A percentile compares a stretch with the other conserved stretches of the same genome.
These are phyloP conservation scores for Epichloe aotearoae DNA, from an alignment of 2,329 filamentous ascomycete genomes.

Conservation along the genomic window DNA sequence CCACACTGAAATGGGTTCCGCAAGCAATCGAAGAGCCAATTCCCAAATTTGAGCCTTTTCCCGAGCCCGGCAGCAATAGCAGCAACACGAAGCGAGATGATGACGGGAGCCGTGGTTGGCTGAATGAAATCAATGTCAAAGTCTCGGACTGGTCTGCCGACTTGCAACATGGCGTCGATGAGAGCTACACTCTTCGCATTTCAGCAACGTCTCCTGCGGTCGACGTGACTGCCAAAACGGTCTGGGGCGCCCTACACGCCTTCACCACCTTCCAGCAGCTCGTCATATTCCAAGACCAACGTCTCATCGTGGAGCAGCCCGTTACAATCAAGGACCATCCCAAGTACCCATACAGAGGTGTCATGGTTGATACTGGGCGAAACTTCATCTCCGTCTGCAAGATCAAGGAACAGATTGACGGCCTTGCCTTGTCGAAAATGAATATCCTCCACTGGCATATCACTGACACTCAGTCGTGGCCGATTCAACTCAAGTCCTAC, in stretches of 20 bases:
- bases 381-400: slow-evolving; percentile 39
- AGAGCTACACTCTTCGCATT: slow-evolving; percentile 39
- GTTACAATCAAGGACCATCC: slow-evolving; percentile 36
- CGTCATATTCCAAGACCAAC: slow-evolving; percentile 31
- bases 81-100: slow-evolving; percentile 17
- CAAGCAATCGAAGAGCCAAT: slow-evolving; percentile 38
- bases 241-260: slow-evolving; percentile 41
- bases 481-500: slow-evolving; percentile 33
- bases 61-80: slow-evolving; percentile 20
- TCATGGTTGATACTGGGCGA: slow-evolving; percentile 41
- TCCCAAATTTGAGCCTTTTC: slow-evolving; percentile 36
- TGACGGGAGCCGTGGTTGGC: slow-evolving; percentile 8
- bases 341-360: slow-evolving; percentile 38
- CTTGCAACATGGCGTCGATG: slow-evolving; percentile 41
- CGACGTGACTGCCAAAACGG: slow-evolving; percentile 33
- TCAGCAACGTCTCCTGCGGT: slow-evolving; percentile 24
- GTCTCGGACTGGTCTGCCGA: slow-evolving; percentile 31
- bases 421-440: slow-evolving; percentile 41
- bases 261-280: slow-evolving; percentile 45
- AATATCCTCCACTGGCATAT: slow-evolving; percentile 46
- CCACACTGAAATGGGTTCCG: slow-evolving; percentile 38
- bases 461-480: slow-evolving; percentile 42
- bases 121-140: slow-evolving; percentile 31
- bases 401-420: slow-evolving; percentile 40
- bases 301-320: slow-evolving; percentile 37